Evolutionary conservation across 2,329 filamentous ascomycete genomes (phyloP).

Genomic region (Penicillium sp.): DNA sequence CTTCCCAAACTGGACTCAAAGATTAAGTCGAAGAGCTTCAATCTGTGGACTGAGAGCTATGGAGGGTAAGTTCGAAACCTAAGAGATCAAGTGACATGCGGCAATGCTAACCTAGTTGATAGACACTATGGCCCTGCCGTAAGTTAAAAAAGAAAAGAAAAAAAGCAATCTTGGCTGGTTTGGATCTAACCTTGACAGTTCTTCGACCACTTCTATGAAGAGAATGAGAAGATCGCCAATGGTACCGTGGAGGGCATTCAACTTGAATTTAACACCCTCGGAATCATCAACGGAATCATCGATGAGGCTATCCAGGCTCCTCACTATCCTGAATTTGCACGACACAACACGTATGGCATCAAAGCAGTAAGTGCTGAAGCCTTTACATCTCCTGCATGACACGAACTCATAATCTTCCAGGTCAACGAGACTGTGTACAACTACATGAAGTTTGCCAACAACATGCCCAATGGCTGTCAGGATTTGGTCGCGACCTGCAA

Average conservation of each 20-base stretch:
- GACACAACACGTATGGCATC: constrained; percentile 58
- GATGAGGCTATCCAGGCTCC: constrained; percentile 51
- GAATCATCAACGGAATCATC: constrained; percentile 58
- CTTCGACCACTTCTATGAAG: constrained; percentile 57
- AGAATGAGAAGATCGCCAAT: constrained; percentile 55
- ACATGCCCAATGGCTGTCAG: constrained; percentile 60
- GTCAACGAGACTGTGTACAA: constrained; percentile 59
- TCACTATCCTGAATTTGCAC: constrained; percentile 53
- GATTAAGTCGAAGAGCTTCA: constrained; percentile 55
- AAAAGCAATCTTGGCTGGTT: not conserved
- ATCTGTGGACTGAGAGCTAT: constrained; percentile 59
- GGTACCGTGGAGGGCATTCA: constrained; percentile 49
- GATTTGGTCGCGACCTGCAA: constrained; percentile 67
- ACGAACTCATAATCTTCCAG: constrained; percentile 10
- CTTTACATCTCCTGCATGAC: not conserved
- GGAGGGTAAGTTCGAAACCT: constrained; percentile 38
- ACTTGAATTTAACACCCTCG: constrained; percentile 55
- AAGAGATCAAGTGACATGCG: not conserved
- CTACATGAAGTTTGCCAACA: constrained; percentile 57
- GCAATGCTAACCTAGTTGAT: constrained; percentile 14
- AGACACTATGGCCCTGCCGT: constrained; percentile 53
- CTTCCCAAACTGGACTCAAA: constrained; percentile 49
- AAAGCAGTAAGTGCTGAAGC: constrained; percentile 28
- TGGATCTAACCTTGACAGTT: constrained; percentile 39
- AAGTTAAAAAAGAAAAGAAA: constrained; percentile 5